Evolutionary conservation across 2,329 filamentous ascomycete genomes (phyloP).

Genomic region (Aspergillus aculeatinus): DNA sequence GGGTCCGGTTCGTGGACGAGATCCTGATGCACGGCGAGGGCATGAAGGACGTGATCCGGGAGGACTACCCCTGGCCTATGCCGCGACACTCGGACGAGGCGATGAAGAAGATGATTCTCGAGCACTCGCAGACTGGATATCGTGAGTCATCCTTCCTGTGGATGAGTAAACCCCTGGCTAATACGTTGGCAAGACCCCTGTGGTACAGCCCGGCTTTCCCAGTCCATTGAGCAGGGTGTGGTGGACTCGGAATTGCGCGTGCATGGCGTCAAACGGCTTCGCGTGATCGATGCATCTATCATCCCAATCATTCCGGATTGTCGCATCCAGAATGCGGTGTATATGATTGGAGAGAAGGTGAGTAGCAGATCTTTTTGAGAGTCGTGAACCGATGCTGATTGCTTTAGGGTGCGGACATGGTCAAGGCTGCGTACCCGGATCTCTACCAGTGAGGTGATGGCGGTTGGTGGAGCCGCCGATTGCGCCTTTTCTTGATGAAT

Average conservation of each 20-base stretch:
- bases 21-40: background rate
- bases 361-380: background rate
- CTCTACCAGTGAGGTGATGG: background rate
- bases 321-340: constrained; percentile 1
- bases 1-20: background rate
- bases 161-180: background rate
- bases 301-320: constrained; percentile 1
- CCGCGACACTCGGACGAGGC: constrained; percentile 2
- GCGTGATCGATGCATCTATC: constrained; percentile 2
- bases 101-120: constrained; percentile 1
- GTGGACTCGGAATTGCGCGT: constrained; percentile 2
- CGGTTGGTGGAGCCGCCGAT: too few species aligned
- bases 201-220: constrained; percentile 1
- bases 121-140: constrained; percentile 1
- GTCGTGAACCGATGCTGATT: too few species aligned
- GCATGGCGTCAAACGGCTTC: background rate
- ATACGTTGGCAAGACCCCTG: constrained; percentile 1
- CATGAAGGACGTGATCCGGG: background rate
- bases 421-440: background rate
- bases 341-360: constrained; percentile 5
- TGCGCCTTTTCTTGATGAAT: too few species aligned
- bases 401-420: background rate
- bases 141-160: background rate
- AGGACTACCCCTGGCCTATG: constrained; percentile 2
- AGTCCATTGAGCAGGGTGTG: background rate